These are phyloP conservation scores for Tetracentron sinense DNA, from an alignment of 164 flowering plant genomes.

Conservation along the genomic window DNA sequence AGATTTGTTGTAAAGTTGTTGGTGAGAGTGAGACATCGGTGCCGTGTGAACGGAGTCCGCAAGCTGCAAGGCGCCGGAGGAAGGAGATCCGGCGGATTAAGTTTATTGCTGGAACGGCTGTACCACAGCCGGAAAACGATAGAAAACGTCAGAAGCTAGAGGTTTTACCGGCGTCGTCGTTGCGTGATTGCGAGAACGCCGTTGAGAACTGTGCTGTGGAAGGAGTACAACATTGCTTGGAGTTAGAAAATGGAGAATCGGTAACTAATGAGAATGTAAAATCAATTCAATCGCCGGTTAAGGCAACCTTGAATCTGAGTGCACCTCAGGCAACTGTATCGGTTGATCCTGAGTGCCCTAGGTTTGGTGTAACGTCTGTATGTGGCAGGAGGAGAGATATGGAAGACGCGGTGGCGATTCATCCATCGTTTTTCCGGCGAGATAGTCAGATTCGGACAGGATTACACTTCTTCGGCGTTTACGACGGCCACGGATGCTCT, in stretches of 20 bases:
- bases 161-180: not conserved
- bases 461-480: constrained; percentile 67
- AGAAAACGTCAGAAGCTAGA: constrained; percentile 23
- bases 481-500: constrained; percentile 96
- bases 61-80: constrained; percentile 32
- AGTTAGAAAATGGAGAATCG: not conserved
- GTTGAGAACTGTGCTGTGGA: constrained; percentile 8
- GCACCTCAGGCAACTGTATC: not conserved
- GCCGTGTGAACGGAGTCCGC: constrained; percentile 29
- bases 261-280: constrained; percentile 1
- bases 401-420: constrained; percentile 68
- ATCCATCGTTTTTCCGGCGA: constrained; percentile 35
- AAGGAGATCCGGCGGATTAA: constrained; percentile 38
- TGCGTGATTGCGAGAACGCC: constrained; percentile 20
- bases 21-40: constrained; percentile 36
- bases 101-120: constrained; percentile 25
- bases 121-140: constrained; percentile 17
- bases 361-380: constrained; percentile 51
- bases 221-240: not conserved
- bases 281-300: not conserved
- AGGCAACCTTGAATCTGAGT: not conserved
- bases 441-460: constrained; percentile 4
- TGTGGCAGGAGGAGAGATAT: constrained; percentile 75
- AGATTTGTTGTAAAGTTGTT: constrained; percentile 48
- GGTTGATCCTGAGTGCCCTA: constrained; percentile 22